Conservation (phyloP, 2,329 filamentous ascomycete genomes). For the Exophiala viscosa region DNA sequence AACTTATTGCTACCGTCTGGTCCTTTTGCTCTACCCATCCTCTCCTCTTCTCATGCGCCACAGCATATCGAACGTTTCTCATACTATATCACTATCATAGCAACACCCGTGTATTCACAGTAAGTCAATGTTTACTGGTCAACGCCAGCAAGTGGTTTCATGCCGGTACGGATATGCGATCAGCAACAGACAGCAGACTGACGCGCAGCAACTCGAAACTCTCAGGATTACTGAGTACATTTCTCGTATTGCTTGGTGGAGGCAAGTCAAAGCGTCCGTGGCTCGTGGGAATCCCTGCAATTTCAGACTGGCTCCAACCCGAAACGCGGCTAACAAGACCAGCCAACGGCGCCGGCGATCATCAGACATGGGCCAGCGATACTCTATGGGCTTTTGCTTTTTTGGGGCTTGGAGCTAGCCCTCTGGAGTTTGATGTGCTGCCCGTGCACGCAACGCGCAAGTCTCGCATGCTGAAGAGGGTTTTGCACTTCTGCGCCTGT, state of each 20-base stretch:
- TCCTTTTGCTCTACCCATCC: too few species aligned
- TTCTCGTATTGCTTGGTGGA: not conserved
- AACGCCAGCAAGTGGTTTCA: too few species aligned
- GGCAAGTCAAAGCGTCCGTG: not conserved
- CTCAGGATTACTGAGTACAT: not conserved
- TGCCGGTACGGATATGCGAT: too few species aligned
- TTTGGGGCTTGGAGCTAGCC: too few species aligned
- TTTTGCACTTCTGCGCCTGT: conserved; percentile 1
- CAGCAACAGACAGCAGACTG: too few species aligned
- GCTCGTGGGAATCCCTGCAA: conserved; percentile 19
- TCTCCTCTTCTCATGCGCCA: too few species aligned
- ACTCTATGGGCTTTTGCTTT: not conserved
- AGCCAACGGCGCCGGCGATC: conserved; percentile 29
- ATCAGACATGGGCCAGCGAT: conserved; percentile 7
- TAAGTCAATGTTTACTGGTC: too few species aligned
- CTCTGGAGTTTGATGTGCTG: not conserved
- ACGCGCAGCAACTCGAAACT: not conserved
- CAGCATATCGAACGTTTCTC: too few species aligned
- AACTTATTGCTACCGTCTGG: too few species aligned
- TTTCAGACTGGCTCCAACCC: conserved; percentile 15
- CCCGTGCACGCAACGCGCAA: conserved; percentile 1
- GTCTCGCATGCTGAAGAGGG: conserved; percentile 4
- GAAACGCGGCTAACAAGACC: conserved; percentile 28
- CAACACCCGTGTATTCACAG: too few species aligned
- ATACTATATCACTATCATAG: too few species aligned